phyloP scores from a whole-genome alignment of 2,329 filamentous ascomycete genomes.

The Diaporthe sp. region DNA sequence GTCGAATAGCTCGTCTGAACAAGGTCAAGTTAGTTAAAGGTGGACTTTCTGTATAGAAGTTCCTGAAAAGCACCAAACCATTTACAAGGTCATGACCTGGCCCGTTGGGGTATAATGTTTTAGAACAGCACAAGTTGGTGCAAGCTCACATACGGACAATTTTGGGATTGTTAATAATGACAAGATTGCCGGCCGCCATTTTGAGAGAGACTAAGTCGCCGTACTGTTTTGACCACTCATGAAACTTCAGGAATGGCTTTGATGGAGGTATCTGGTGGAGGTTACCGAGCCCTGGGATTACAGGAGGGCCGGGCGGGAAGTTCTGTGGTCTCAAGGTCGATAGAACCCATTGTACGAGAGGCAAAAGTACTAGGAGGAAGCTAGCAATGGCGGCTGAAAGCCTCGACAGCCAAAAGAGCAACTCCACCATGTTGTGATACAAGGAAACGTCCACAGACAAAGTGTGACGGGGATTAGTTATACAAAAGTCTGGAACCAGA shows the following conservation, averaged over 20 bases:
- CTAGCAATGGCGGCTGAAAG: not conserved
- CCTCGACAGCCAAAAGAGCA: not conserved
- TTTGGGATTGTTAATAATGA: conserved; percentile 51
- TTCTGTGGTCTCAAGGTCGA: conserved; percentile 36
- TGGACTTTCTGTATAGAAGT: no score
- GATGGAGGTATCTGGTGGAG: conserved; percentile 46
- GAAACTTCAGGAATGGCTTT: conserved; percentile 46
- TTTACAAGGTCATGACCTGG: no score
- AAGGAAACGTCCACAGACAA: not conserved
- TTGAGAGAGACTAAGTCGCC: conserved; percentile 52
- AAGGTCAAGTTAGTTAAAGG: not conserved
- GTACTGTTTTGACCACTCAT: conserved; percentile 52
- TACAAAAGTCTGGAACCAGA: no score
- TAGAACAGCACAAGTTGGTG: no score
- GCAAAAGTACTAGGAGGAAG: not conserved
- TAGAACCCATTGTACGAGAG: not conserved
- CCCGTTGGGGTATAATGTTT: no score
- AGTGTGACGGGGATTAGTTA: no score
- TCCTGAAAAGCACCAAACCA: no score
- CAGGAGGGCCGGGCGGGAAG: conserved; percentile 45
- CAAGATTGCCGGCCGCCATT: conserved; percentile 49
- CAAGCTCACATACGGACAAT: conserved; percentile 44
- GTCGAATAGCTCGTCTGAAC: conserved; percentile 51
- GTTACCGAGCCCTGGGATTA: conserved; percentile 46
- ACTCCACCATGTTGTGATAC: not conserved